phyloP scores from a whole-genome alignment of 2,329 filamentous ascomycete genomes.

The Alternaria sp. region DNA sequence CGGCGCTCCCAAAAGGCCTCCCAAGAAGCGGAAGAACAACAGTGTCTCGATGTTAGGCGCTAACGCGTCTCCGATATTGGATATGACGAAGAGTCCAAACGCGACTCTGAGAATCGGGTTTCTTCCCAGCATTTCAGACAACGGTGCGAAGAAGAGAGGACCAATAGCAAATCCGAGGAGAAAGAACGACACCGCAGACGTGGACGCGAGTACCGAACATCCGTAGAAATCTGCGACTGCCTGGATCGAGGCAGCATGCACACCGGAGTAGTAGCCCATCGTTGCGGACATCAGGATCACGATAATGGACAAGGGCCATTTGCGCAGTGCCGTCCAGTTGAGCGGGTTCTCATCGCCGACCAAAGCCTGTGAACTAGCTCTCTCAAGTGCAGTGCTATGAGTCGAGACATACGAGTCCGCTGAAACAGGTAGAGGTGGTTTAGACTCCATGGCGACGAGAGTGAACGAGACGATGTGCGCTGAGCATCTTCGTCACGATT shows the following conservation, averaged over 20 bases:
- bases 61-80: background rate
- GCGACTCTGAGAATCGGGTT: background rate
- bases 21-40: background rate
- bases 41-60: background rate
- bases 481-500: background rate
- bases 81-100: background rate
- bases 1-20: background rate
- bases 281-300: background rate
- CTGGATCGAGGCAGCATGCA: background rate
- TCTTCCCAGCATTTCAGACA: slow-evolving; percentile 53
- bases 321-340: background rate
- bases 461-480: background rate
- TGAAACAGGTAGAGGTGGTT: background rate
- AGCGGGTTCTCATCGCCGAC: background rate
- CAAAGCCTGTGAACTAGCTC: background rate
- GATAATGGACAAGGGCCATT: background rate
- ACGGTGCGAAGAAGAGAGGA: slow-evolving; percentile 57
- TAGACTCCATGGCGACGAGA: background rate
- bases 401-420: background rate
- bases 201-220: background rate
- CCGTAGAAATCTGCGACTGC: background rate
- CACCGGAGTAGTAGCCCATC: background rate
- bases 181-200: slow-evolving; percentile 40
- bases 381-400: background rate
- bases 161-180: slow-evolving; percentile 52